Evolutionary conservation across 1,284 basidiomycete genomes (phyloP), one percentile per base, ranked within the genome.

Genomic region (Trichosporon asahii): DNA sequence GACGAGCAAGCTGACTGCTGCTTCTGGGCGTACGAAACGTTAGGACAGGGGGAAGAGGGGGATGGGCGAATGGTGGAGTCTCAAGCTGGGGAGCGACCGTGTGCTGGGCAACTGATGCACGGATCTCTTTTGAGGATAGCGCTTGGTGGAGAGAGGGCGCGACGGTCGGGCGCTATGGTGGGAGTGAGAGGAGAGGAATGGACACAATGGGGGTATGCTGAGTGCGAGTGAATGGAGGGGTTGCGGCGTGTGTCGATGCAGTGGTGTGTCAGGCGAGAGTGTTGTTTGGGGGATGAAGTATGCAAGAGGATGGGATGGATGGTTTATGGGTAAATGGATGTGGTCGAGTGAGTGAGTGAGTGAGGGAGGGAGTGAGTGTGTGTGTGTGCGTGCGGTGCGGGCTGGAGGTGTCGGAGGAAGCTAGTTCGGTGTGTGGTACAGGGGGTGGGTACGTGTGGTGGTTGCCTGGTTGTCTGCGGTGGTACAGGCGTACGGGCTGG

Each of bases 131-230:
- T 53, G 49, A 25, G 21, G 49, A 53, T 0, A 35, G 46, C 5
- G 25, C 27, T 33, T 40, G 66, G 8, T 25, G 66, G 9, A 49
- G 37, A 35, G 55, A 44, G 33, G 35, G 25, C 21, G 37, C 33
- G 49, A 14, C 9, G 9, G 49, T 53, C 11, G n/a, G 49, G 49
- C 49, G 49, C 25, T 53, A 63, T 23, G 68, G 25, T 49, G 68
- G 15, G 68, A 57, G 25, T 35, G 29, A 7, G 67, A 65, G 29
- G 31, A 33, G 40, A 2, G 44, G 60, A 40, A 5, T 64, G 60
- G 29, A 65, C 60, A 21, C 61, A 68, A 57, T 65, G 65, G 49
- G 68, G 53, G 18, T 64, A 68, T 37, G 67, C 31, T 12, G 49
- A 31, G 53, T 33, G 63, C 31, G 64, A 57, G 29, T 21, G 25